Evolutionary conservation across 352 stramenopile genomes (phyloP).

Genomic region (Globisporangium canariense): DNA sequence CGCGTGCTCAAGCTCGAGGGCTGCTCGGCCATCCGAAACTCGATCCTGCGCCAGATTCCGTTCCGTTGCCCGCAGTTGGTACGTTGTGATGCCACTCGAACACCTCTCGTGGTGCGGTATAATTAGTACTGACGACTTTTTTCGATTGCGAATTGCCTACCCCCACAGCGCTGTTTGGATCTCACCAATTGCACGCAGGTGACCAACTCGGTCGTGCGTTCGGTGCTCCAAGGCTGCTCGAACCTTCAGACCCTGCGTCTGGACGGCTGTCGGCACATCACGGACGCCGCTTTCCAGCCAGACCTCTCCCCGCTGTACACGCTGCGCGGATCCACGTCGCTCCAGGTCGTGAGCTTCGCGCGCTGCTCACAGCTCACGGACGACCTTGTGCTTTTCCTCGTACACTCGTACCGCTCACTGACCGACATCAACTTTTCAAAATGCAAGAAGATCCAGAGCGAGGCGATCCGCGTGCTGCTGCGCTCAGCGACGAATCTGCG

Average conservation of each 20-base stretch:
- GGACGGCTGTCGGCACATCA: conserved; percentile 85
- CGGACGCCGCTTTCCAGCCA: conserved; percentile 82
- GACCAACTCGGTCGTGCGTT: conserved; percentile 81
- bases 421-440: conserved; percentile 78
- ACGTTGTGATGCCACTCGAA: conserved; percentile 6
- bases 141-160: background rate
- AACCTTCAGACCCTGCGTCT: conserved; percentile 76
- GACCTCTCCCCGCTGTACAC: conserved; percentile 73
- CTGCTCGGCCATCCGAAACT: conserved; percentile 82
- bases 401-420: conserved; percentile 73
- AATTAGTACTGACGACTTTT: background rate
- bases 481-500: conserved; percentile 53
- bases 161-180: conserved; percentile 67
- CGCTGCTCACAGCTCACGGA: conserved; percentile 81
- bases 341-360: conserved; percentile 76
- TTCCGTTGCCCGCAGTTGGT: conserved; percentile 81
- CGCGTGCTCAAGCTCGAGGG: conserved; percentile 68
- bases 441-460: conserved; percentile 81
- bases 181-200: conserved; percentile 85
- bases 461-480: conserved; percentile 69
- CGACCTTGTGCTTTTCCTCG: conserved; percentile 71
- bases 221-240: conserved; percentile 74
- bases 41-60: conserved; percentile 83
- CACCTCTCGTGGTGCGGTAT: background rate
- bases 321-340: conserved; percentile 66